These are phyloP conservation scores for Fraxinus xanthoxyloides DNA, from an alignment of 305 asterid species.

Conservation along the genomic window DNA sequence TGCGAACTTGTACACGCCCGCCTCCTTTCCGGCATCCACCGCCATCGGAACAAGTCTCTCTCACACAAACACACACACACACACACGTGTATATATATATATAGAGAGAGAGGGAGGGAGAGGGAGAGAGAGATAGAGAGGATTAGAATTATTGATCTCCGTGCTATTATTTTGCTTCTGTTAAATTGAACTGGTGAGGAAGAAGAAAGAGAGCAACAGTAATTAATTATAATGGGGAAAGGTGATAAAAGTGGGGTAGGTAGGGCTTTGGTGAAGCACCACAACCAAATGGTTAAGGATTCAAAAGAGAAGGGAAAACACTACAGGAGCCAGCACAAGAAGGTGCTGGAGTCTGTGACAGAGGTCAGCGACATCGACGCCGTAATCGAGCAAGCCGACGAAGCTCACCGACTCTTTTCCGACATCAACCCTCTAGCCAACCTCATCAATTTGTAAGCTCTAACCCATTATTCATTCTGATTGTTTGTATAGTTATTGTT, in stretches of 20 bases:
- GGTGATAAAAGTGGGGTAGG: slow-evolving; percentile 72
- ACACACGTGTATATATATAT: neutral
- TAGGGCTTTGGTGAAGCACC: slow-evolving; percentile 87
- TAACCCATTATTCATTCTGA: neutral
- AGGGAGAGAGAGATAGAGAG: neutral
- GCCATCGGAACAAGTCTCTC: slow-evolving; percentile 16
- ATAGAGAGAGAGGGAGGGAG: neutral
- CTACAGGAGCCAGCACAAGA: slow-evolving; percentile 69
- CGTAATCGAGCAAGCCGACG: slow-evolving; percentile 79
- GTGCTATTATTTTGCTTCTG: neutral
- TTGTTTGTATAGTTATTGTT: neutral
- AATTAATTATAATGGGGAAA: slow-evolving; percentile 42
- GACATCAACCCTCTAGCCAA: slow-evolving; percentile 52
- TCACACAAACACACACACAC: neutral
- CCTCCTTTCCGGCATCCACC: slow-evolving; percentile 13
- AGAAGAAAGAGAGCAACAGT: neutral
- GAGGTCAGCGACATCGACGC: slow-evolving; percentile 88
- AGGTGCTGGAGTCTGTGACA: slow-evolving; percentile 83
- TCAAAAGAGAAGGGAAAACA: slow-evolving; percentile 64
- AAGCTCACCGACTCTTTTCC: slow-evolving; percentile 69
- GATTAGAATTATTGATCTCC: neutral
- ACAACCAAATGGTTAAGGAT: slow-evolving; percentile 74
- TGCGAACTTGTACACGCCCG: slow-evolving; percentile 7
- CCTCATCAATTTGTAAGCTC: slow-evolving; percentile 58
- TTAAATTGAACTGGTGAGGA: neutral